These are phyloP conservation scores for Vaccinium myrtillus DNA, from an alignment of 148 eudicot species.

Conservation along the genomic window DNA sequence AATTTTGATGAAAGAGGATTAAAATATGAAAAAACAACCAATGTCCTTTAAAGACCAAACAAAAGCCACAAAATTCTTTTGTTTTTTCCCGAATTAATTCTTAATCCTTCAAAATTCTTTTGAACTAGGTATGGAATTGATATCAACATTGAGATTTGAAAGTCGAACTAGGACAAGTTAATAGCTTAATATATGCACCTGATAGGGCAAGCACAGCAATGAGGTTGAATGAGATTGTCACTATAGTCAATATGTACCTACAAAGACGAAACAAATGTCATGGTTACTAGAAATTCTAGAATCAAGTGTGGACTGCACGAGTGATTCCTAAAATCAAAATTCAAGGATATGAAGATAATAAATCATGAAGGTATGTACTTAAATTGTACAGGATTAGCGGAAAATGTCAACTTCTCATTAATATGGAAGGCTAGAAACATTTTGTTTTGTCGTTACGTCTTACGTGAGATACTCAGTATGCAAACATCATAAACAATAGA, in stretches of 20 bases:
- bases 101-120: too few relatives aligned
- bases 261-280: slow-evolving; percentile 17
- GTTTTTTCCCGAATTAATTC: too few relatives aligned
- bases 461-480: not conserved
- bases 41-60: too few relatives aligned
- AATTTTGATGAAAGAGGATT: not conserved
- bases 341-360: not conserved
- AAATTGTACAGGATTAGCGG: not conserved
- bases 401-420: not conserved
- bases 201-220: slow-evolving; percentile 44
- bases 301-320: not conserved
- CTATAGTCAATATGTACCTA: slow-evolving; percentile 52
- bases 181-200: slow-evolving; percentile 32
- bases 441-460: not conserved
- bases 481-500: not conserved
- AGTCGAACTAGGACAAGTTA: too few relatives aligned
- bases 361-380: not conserved
- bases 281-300: not conserved
- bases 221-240: slow-evolving; percentile 44
- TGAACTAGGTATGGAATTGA: not conserved
- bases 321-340: not conserved
- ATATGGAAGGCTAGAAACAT: not conserved
- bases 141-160: not conserved
- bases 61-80: too few relatives aligned
- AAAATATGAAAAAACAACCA: not conserved